Evolutionary conservation across 768 basidiomycete species (phyloP), one percentile per base, ranked within the genome.

Genomic region (Rhodotorula graminis): DNA sequence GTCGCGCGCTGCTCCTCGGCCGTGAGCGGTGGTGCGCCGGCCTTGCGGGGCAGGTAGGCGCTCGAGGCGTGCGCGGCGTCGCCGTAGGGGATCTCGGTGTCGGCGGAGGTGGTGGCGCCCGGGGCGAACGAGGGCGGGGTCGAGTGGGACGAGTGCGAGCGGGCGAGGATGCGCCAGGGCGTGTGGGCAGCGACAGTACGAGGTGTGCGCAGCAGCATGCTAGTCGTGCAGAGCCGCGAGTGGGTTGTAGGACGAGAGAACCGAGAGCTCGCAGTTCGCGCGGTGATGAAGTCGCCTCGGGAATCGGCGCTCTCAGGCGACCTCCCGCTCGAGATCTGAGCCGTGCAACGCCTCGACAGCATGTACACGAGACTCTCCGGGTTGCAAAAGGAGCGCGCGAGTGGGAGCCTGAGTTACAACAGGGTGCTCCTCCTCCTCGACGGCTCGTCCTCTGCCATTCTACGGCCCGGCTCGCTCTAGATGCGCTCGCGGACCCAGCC

Each of bases 401-500:
- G 23, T 23, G 25, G 49, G 49, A 11, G 50, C 29, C 44, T 16
- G 11, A 14, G 23, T 27, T 55, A 55, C 53, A 55, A 55, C 53
- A 55, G 5, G 14, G 14, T 29, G n/a, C 14, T 29, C n/a, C 12
- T 29, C 53, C n/a, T 29, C 27, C 15, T 29, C 53, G 53, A 27
- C 14, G 14, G n/a, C 53, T 12, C 8, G 8, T 49, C 47, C 19
- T 5, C 19, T 21, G 7, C 18, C 11, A 16, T 25, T 55, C 14
- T 55, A n/a, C n/a, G 15, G 27, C n/a, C 3, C 11, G 2, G 53
- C 3, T 2, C n/a, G 10, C 42, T 44, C 52, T 75, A 73, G 47
- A 76, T 76, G 19, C 75, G 71, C 60, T 73, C 71, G 3, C 61
- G 44, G 15, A 76, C 75, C 75, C 75, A 76, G 21, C 75, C 75